phyloP scores from a whole-genome alignment of 2,329 filamentous ascomycete species.

The Aspergillus brunneoviolaceus region DNA sequence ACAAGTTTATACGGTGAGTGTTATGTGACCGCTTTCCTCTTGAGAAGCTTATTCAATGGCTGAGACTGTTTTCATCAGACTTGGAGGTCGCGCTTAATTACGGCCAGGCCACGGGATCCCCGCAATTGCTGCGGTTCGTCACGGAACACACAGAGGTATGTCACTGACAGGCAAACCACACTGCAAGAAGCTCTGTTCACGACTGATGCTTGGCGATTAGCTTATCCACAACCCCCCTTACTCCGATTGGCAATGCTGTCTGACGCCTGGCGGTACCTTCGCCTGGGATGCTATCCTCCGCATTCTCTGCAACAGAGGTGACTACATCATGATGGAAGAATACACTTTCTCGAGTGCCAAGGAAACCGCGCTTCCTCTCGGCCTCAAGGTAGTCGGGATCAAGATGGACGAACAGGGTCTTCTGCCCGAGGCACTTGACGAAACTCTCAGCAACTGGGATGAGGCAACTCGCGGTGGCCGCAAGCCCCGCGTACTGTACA shows the following conservation, averaged over 20 bases:
- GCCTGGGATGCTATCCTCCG: slow-evolving; percentile 80
- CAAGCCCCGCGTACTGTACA: slow-evolving; percentile 69
- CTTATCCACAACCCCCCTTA: slow-evolving; percentile 85
- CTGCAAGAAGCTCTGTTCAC: not conserved
- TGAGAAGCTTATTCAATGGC: not conserved
- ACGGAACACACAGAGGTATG: slow-evolving; percentile 85
- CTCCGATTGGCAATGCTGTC: slow-evolving; percentile 80
- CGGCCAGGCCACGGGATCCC: slow-evolving; percentile 78
- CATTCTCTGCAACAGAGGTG: slow-evolving; percentile 74
- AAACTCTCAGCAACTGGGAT: slow-evolving; percentile 66
- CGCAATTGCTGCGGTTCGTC: slow-evolving; percentile 84
- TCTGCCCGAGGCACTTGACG: slow-evolving; percentile 61
- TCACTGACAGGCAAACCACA: not conserved
- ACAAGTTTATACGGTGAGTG: slow-evolving; percentile 53
- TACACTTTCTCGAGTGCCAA: slow-evolving; percentile 83
- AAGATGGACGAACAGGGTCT: slow-evolving; percentile 68
- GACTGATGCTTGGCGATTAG: slow-evolving; percentile 27
- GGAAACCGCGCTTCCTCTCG: slow-evolving; percentile 64
- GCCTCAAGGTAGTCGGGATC: slow-evolving; percentile 60
- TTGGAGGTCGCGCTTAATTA: slow-evolving; percentile 91
- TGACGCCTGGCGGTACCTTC: slow-evolving; percentile 83
- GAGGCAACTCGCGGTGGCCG: slow-evolving; percentile 53
- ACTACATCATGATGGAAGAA: slow-evolving; percentile 81
- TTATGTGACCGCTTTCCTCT: not conserved
- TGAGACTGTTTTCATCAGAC: slow-evolving; percentile 50